Evolutionary conservation across 768 basidiomycete species (phyloP).

Genomic region (Hygrocybe punicea): DNA sequence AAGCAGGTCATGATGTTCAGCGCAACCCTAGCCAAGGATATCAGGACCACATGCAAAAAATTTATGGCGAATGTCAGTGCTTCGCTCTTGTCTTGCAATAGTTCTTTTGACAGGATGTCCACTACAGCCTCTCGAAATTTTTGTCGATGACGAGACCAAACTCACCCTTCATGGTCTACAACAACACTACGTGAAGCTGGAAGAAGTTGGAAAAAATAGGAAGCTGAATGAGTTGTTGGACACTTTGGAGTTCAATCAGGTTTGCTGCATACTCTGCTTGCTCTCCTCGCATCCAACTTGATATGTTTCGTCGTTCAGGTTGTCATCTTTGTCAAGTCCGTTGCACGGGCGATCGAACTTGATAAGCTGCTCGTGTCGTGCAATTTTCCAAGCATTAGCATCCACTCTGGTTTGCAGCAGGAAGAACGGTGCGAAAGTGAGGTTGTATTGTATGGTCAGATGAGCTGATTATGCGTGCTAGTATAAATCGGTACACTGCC

Average conservation of each 20-base stretch:
- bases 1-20: slow-evolving; percentile 99
- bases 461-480: slow-evolving; percentile 29
- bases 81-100: background rate
- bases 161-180: slow-evolving; percentile 96
- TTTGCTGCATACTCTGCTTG: slow-evolving; percentile 27
- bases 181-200: slow-evolving; percentile 97
- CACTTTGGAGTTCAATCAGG: slow-evolving; percentile 97
- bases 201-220: slow-evolving; percentile 93
- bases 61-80: slow-evolving; percentile 95
- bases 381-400: slow-evolving; percentile 97
- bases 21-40: slow-evolving; percentile 95
- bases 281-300: background rate
- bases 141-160: slow-evolving; percentile 99
- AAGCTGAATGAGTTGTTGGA: slow-evolving; percentile 95
- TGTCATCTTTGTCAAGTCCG: slow-evolving; percentile 99
- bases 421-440: slow-evolving; percentile 79
- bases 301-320: slow-evolving; percentile 53
- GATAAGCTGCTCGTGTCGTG: slow-evolving; percentile 95
- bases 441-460: background rate
- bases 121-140: slow-evolving; percentile 92
- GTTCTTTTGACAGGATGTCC: background rate
- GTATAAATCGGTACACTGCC: slow-evolving; percentile 91
- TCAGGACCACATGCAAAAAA: slow-evolving; percentile 96
- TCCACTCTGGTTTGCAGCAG: slow-evolving; percentile 91
- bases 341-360: slow-evolving; percentile 91